Percentiles rank a stretch among this genome's conserved stretches.
Conservation (phyloP, 306 rosid species). For the Dicorynia guianensis region DNA sequence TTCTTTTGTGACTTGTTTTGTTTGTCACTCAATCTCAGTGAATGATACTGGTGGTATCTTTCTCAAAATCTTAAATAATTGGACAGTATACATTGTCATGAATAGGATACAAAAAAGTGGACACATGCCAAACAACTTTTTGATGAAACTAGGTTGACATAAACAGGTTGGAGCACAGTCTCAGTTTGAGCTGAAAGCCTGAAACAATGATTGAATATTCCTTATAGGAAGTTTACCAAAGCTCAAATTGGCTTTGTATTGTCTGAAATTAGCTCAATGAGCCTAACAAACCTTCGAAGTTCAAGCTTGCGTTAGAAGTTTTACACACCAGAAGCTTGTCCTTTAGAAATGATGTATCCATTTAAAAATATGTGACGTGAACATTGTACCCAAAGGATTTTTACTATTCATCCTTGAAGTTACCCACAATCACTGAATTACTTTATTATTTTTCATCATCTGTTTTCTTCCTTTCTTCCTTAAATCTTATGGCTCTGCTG, state of each 20-base stretch:
- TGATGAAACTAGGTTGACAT: not conserved
- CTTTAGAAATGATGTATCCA: too few species aligned
- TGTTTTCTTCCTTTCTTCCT: not conserved
- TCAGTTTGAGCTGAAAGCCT: not conserved
- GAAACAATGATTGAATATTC: not conserved
- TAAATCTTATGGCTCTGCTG: too few species aligned
- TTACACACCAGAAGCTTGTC: too few species aligned
- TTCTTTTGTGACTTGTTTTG: not conserved
- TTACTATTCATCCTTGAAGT: too few species aligned
- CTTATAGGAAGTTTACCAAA: not conserved
- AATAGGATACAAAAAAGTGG: not conserved
- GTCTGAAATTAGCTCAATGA: too few species aligned
- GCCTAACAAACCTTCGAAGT: too few species aligned
- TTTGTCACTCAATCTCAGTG: not conserved
- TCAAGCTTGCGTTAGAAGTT: too few species aligned
- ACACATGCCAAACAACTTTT: not conserved
- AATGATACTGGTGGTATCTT: not conserved
- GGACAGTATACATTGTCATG: not conserved
- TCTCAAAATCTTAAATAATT: not conserved
- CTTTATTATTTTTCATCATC: not conserved
- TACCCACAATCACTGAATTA: constrained; percentile 9
- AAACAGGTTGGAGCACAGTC: not conserved
- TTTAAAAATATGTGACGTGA: too few species aligned
- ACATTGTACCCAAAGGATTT: too few species aligned
- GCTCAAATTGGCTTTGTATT: not conserved